phyloP scores from a whole-genome alignment of 768 basidiomycete genomes.

The Mycena metata region DNA sequence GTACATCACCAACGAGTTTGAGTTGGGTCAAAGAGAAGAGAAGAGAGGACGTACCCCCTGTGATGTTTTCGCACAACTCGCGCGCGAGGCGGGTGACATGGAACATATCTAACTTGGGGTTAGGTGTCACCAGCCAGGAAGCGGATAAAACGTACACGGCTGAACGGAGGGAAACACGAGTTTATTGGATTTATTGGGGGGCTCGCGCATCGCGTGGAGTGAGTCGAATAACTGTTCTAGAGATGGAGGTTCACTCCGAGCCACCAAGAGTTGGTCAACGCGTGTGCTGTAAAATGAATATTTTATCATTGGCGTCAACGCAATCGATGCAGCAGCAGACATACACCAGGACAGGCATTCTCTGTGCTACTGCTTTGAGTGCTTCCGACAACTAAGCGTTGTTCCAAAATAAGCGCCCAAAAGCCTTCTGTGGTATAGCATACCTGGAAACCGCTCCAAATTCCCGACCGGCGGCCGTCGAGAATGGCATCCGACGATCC shows the following conservation, averaged over 20 bases:
- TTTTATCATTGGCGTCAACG: not conserved
- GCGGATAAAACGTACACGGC: slow-evolving; percentile 14
- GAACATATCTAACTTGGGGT: slow-evolving; percentile 6
- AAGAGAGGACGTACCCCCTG: slow-evolving; percentile 17
- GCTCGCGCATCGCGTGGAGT: not conserved
- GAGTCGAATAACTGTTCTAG: slow-evolving; percentile 13
- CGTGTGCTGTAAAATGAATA: not conserved
- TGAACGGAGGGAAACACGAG: slow-evolving; percentile 8
- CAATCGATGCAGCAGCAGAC: not conserved
- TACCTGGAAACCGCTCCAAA: slow-evolving; percentile 28
- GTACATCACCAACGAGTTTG: too few species aligned
- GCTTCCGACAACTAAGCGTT: slow-evolving; percentile 22
- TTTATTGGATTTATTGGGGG: slow-evolving; percentile 1
- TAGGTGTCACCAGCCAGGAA: not conserved
- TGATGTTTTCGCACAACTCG: slow-evolving; percentile 25
- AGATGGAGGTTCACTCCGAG: slow-evolving; percentile 14
- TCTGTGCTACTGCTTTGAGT: not conserved
- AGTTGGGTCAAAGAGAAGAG: not conserved
- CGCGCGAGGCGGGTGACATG: slow-evolving; percentile 24
- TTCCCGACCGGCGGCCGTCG: not conserved
- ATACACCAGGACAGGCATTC: slow-evolving; percentile 25
- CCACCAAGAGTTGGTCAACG: slow-evolving; percentile 24
- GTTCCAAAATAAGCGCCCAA: too few species aligned
- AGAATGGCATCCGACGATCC: not conserved
- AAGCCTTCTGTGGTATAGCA: not conserved